Evolutionary conservation across 305 asterid genomes (phyloP), one percentile per base, ranked within the genome.

Genomic region (Solanum aculeatissimum): DNA sequence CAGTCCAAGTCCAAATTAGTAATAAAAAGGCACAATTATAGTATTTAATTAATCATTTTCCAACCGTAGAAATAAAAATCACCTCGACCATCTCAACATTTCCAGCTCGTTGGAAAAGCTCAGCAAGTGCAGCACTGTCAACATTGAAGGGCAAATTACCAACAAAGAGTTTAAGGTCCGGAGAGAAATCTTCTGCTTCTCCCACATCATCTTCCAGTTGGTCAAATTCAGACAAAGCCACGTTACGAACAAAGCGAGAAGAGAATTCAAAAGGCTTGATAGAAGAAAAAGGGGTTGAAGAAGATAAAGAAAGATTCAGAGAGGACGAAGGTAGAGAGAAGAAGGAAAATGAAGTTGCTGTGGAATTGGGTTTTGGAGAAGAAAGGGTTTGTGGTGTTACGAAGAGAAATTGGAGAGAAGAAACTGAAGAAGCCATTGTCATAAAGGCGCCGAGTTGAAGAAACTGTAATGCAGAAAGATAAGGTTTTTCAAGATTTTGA

Each of bases 61-160:
- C 51, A 38, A 29, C 4, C 19, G 19, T 2, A 65, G 23, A 65
- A 63, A 70, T 3, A 72, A 45, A 32, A 40, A 40, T 9, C 87
- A 96, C 99, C 99, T 96, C 98, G 84, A 92, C 98, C 98, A 95
- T 93, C 88, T 94, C 96, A 51, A 95, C 98, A 55, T 78, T 89
- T 53, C 99, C 99, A 70, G 94, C 95, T 63, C 88, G 91, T 68
- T 89, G 92, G 35, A 96, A 96, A 90, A 96, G 85, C 5, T 84
- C 92, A 71, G 99, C 98, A 23, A 96, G 95, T 62, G 84, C 87
- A 47, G 93, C 89, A 55, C 99, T 96, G 58, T 95, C 99, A 7
- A 90, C 97, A 43, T 35, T 84, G 81, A 91, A 96, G 3, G 98
- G 94, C 89, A 96, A 91, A 86, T 96, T 96, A n/a, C 99, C 98